A percentile compares a stretch with the other conserved stretches of the same genome.
Conservation (phyloP, 805 yeast genomes). For the Candida peoriensis region DNA sequence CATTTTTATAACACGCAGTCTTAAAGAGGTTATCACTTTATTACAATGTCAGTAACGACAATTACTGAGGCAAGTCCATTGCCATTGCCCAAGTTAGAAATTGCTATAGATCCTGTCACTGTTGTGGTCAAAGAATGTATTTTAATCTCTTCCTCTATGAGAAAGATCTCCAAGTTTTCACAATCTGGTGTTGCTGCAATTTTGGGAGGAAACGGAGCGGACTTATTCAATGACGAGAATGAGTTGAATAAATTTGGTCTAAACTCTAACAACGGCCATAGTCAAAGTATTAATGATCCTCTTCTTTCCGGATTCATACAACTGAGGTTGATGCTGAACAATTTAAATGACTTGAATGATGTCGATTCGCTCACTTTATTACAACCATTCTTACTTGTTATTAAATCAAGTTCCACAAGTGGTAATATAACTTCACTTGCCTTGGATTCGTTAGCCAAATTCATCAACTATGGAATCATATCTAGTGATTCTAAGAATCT, state of each 20-base stretch:
- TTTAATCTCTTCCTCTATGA: constrained; percentile 80
- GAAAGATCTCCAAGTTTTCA: constrained; percentile 74
- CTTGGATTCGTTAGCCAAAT: constrained; percentile 66
- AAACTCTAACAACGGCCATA: constrained; percentile 9
- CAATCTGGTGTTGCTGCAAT: constrained; percentile 83
- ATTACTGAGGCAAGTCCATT: too few species aligned
- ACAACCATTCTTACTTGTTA: constrained; percentile 81
- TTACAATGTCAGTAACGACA: too few species aligned
- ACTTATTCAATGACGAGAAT: constrained; percentile 43
- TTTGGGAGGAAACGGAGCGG: constrained; percentile 54
- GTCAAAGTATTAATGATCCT: constrained; percentile 44
- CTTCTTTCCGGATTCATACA: constrained; percentile 76
- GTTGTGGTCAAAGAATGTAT: constrained; percentile 87
- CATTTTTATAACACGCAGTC: too few species aligned
- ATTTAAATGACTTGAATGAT: constrained; percentile 42
- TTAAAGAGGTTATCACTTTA: too few species aligned
- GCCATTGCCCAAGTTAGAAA: not conserved
- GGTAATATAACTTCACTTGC: constrained; percentile 85
- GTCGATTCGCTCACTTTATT: constrained; percentile 70
- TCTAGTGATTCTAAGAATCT: constrained; percentile 48
- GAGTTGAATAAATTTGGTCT: constrained; percentile 28
- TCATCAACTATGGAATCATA: constrained; percentile 68
- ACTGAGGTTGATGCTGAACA: constrained; percentile 64
- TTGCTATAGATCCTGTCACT: constrained; percentile 69
- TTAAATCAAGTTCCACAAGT: constrained; percentile 79